Conservation (phyloP, 129 eudicot genomes). For the Calendula officinalis region DNA sequence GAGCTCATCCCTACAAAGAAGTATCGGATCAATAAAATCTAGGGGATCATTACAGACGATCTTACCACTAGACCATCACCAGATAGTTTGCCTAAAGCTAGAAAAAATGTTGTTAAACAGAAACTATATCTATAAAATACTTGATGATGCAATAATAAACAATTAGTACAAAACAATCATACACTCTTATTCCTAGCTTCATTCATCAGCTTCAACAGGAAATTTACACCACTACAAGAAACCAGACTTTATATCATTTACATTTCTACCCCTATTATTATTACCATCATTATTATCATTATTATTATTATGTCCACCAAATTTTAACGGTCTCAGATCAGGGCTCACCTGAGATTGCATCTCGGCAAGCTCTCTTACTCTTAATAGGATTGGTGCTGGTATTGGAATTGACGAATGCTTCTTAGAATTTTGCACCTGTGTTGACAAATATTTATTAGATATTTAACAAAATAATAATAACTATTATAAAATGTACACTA, state of each 20-base stretch:
- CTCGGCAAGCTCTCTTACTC: slow-evolving; percentile 94
- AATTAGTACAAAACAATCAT: slow-evolving; percentile 17
- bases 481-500: too few species aligned
- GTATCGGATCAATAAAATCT: neutral
- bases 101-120: neutral
- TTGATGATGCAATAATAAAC: slow-evolving; percentile 15
- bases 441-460: neutral
- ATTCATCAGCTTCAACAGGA: slow-evolving; percentile 18
- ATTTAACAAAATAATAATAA: slow-evolving; percentile 5
- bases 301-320: slow-evolving; percentile 38
- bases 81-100: neutral
- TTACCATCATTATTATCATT: slow-evolving; percentile 20
- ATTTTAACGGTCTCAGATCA: slow-evolving; percentile 43
- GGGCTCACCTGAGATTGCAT: slow-evolving; percentile 65
- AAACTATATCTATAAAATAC: slow-evolving; percentile 18
- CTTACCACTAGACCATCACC: too few species aligned
- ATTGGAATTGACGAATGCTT: slow-evolving; percentile 67
- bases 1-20: too few species aligned
- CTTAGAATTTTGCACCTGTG: slow-evolving; percentile 56
- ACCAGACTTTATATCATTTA: slow-evolving; percentile 63
- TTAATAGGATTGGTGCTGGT: slow-evolving; percentile 68
- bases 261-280: slow-evolving; percentile 45
- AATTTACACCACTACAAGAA: slow-evolving; percentile 51
- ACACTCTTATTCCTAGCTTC: slow-evolving; percentile 25
- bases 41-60: neutral